These are phyloP conservation scores for Acarospora socialis DNA, from an alignment of 2,329 filamentous ascomycete genomes.

Conservation along the genomic window DNA sequence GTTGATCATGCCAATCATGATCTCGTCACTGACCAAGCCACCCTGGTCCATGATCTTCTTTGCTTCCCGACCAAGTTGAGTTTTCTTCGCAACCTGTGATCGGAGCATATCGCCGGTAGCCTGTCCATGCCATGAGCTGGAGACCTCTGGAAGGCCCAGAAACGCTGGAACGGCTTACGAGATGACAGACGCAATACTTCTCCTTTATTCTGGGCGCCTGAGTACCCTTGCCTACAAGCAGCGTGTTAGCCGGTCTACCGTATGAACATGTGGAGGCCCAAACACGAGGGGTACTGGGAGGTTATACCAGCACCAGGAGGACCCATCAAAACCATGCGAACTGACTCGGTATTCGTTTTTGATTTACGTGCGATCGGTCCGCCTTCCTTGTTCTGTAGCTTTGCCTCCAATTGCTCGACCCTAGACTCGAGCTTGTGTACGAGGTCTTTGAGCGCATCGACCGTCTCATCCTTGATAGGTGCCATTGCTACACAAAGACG, in stretches of 20 bases:
- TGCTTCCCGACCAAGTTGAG: slow-evolving; percentile 78
- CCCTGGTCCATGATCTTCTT: slow-evolving; percentile 99
- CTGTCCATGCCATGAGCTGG: slow-evolving; percentile 31
- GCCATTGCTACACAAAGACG: slow-evolving; percentile 51
- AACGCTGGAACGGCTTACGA: slow-evolving; percentile 49
- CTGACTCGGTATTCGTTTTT: slow-evolving; percentile 43
- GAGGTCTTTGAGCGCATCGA: slow-evolving; percentile 72
- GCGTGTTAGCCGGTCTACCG: slow-evolving; percentile 11
- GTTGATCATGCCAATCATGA: slow-evolving; percentile 99
- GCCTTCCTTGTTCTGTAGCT: slow-evolving; percentile 42
- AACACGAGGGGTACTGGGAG: slow-evolving; percentile 15
- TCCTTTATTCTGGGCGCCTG: slow-evolving; percentile 98
- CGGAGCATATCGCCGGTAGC: slow-evolving; percentile 98
- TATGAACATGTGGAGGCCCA: slow-evolving; percentile 3
- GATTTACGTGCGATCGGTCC: slow-evolving; percentile 26
- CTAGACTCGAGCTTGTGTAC: slow-evolving; percentile 73
- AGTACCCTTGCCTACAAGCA: slow-evolving; percentile 76
- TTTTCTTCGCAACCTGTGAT: slow-evolving; percentile 97
- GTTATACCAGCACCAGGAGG: slow-evolving; percentile 85
- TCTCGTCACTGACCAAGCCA: slow-evolving; percentile 94
- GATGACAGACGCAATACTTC: slow-evolving; percentile 90
- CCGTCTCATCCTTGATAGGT: slow-evolving; percentile 64
- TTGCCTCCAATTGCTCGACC: slow-evolving; percentile 70
- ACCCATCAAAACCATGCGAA: slow-evolving; percentile 96
- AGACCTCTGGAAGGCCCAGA: not conserved